These are phyloP conservation scores for Paramecium sonneborni DNA, from an alignment of 73 alveolate species.

Conservation along the genomic window DNA sequence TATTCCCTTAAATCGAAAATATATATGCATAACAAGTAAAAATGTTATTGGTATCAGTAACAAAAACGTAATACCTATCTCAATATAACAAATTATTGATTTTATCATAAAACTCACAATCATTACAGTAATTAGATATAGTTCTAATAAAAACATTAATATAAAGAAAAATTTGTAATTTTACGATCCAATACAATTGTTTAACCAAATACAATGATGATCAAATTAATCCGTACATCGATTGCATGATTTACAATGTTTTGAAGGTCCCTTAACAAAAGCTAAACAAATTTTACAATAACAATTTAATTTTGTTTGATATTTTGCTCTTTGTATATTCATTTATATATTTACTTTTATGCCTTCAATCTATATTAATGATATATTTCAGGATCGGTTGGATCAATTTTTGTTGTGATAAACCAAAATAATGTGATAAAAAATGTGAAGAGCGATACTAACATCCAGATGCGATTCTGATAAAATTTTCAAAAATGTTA, in stretches of 20 bases:
- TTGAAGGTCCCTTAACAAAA: background rate
- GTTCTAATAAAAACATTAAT: background rate
- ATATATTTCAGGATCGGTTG: constrained; percentile 47
- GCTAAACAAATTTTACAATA: constrained; percentile 37
- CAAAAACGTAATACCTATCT: background rate
- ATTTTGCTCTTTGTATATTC: background rate
- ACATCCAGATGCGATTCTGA: background rate
- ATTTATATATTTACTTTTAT: background rate
- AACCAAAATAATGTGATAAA: background rate
- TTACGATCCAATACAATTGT: background rate
- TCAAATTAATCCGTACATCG: constrained; percentile 39
- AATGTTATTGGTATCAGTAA: background rate
- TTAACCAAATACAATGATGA: constrained; percentile 55
- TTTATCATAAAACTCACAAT: background rate
- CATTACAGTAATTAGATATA: background rate
- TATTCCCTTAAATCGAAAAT: background rate
- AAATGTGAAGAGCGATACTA: background rate
- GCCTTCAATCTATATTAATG: background rate
- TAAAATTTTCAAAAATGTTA: background rate
- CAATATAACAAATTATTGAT: background rate
- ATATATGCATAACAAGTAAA: background rate
- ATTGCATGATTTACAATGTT: constrained; percentile 40
- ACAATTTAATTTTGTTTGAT: background rate
- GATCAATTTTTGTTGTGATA: constrained; percentile 31
- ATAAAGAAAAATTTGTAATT: background rate